Evolutionary conservation across 495 filamentous ascomycete genomes (phyloP), one percentile per base, ranked within the genome.

Genomic region (Podospora tetraspora): DNA sequence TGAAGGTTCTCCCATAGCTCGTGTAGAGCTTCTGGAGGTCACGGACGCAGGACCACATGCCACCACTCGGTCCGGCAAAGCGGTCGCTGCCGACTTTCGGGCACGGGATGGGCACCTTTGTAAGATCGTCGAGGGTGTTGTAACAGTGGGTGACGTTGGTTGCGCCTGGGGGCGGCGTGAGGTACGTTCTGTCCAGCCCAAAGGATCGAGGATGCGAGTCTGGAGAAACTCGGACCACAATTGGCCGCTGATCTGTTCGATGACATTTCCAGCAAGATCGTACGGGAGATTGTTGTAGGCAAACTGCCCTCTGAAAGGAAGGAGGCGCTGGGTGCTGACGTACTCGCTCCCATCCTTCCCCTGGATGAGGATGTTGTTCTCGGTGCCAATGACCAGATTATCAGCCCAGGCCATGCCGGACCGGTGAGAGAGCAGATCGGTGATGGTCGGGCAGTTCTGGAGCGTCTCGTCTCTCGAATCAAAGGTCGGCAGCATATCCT

Each of bases 61-160:
- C 30, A 24, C 61, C 61, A 19, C 21, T 24, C 25, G 61, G 27
- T 19, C 61, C 61, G 8, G 21, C 61, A 22, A 22, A 63, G 19
- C 61, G 5, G 61, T 57, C 63, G 19, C 9, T 27, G 63, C 34
- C 34, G 13, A n/a, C 19, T 22, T 64, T 23, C 23, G 63, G 63
- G 22, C 25, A 32, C 25, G 34, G 16, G n/a, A 64, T 64, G n/a
- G 27, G 63, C 43, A n/a, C 34, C 10, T 37, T 19, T 0, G 63
- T 64, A 11, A n/a, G 10, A n/a, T 64, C 63, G 10, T 64, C 63
- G 43, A 64, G 63, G 37, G 43, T 10, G 21, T 64, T 64, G 63
- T 64, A 64, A 23, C 63, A 64, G 9, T 25, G 6, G 3, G 62
- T 30, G 10, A 64, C 23, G 23, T 56, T 64, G 62, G 23, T 29